Evolutionary conservation across 129 eudicot genomes (phyloP).

Genomic region (Sambucus nigra): DNA sequence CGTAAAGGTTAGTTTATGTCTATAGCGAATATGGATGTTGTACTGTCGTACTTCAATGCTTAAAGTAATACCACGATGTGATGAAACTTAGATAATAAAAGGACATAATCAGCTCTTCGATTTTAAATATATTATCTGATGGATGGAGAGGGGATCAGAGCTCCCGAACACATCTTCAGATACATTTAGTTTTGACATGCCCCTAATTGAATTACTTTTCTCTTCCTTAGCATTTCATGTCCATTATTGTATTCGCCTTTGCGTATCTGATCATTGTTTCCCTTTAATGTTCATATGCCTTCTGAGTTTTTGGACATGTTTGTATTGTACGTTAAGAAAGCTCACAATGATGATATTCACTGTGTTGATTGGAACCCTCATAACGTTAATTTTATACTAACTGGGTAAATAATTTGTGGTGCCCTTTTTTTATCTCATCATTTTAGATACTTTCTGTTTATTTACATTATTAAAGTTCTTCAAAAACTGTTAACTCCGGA

Average conservation of each 20-base stretch:
- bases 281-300: neutral
- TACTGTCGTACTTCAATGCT: no score
- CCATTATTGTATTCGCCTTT: neutral
- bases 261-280: neutral
- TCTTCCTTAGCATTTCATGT: neutral
- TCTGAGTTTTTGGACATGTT: neutral
- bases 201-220: neutral
- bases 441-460: neutral
- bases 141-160: no score
- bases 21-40: no score
- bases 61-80: no score
- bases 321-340: constrained; percentile 72
- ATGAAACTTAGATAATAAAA: no score
- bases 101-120: no score
- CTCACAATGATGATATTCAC: constrained; percentile 88
- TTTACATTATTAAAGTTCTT: neutral
- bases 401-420: constrained; percentile 42
- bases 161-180: no score
- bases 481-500: neutral
- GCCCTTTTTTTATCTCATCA: neutral
- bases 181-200: neutral
- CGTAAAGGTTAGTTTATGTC: constrained; percentile 81
- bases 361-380: constrained; percentile 98
- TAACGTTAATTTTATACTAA: constrained; percentile 70
- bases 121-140: no score